Conservation (phyloP, 2,329 filamentous ascomycete species). For the Paracoccidioides lutzii region DNA sequence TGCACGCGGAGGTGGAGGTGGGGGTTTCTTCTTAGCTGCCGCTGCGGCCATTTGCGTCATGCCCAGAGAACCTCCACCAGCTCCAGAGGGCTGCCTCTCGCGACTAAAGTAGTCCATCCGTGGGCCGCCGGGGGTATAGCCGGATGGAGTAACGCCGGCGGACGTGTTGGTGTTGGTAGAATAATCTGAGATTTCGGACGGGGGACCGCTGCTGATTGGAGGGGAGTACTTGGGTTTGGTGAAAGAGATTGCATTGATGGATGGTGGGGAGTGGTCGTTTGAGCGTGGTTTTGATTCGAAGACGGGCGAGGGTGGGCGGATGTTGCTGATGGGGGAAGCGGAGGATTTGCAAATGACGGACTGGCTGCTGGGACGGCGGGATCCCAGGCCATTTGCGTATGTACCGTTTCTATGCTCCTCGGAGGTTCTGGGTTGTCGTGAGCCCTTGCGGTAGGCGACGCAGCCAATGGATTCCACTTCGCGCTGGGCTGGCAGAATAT, state of each 20-base stretch:
- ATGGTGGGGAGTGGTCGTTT: conserved; percentile 6
- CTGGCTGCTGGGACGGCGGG: conserved; percentile 28
- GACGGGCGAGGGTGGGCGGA: conserved; percentile 16
- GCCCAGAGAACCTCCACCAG: conserved; percentile 25
- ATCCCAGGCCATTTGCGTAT: conserved; percentile 18
- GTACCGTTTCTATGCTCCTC: conserved; percentile 36
- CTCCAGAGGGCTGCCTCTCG: conserved; percentile 23
- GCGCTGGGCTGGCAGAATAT: conserved; percentile 50
- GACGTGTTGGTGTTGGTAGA: conserved; percentile 18
- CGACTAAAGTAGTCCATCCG: conserved; percentile 34
- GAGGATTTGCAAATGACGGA: conserved; percentile 21
- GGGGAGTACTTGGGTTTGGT: conserved; percentile 9
- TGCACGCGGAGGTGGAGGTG: conserved; percentile 50
- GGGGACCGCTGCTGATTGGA: conserved; percentile 10
- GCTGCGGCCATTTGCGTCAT: conserved; percentile 27
- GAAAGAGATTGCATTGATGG: background rate
- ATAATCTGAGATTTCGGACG: conserved; percentile 16
- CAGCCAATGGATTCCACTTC: conserved; percentile 54
- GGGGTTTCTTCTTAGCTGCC: conserved; percentile 57
- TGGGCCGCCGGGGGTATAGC: conserved; percentile 28
- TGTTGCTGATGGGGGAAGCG: conserved; percentile 17
- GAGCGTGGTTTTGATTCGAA: conserved; percentile 16
- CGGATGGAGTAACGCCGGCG: conserved; percentile 18
- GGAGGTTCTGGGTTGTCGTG: conserved; percentile 41
- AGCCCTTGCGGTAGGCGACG: conserved; percentile 53